Percentiles rank a stretch among this genome's conserved stretches.
Conservation (phyloP, 352 stramenopile species). For the Pythium brachiatum region DNA sequence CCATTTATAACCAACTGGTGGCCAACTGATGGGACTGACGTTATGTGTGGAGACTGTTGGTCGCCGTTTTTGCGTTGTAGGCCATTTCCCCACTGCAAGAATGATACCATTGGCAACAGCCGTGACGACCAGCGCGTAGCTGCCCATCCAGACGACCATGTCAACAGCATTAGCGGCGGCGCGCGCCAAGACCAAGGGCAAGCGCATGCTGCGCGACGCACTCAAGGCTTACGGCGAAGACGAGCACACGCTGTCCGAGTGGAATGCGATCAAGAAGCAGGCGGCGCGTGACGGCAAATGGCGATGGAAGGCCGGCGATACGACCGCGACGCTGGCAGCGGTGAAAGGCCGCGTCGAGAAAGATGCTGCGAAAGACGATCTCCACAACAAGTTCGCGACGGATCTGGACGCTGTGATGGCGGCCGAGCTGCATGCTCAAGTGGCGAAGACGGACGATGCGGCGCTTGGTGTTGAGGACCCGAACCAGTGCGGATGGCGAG, state of each 20-base stretch:
- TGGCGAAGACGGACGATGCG: not conserved
- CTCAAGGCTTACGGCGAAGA: slow-evolving; percentile 34
- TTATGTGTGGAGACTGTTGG: not conserved
- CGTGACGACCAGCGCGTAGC: not conserved
- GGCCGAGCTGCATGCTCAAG: slow-evolving; percentile 12
- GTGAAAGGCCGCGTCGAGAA: slow-evolving; percentile 21
- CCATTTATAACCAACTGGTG: slow-evolving; percentile 12
- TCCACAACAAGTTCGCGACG: slow-evolving; percentile 11
- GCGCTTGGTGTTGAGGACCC: not conserved
- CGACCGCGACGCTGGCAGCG: slow-evolving; percentile 15
- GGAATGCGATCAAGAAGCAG: slow-evolving; percentile 32
- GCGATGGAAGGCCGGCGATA: slow-evolving; percentile 27
- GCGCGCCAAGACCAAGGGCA: slow-evolving; percentile 62
- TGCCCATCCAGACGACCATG: slow-evolving; percentile 29
- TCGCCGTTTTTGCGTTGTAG: not conserved
- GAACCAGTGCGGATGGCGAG: slow-evolving; percentile 20
- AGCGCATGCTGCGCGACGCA: slow-evolving; percentile 59
- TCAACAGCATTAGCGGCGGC: slow-evolving; percentile 59
- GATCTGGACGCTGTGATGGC: slow-evolving; percentile 26
- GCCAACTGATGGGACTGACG: slow-evolving; percentile 13
- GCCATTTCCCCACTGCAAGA: not conserved
- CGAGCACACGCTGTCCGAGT: slow-evolving; percentile 25
- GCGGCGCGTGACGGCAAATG: slow-evolving; percentile 27
- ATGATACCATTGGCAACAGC: not conserved
- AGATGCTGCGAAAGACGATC: slow-evolving; percentile 1